A percentile compares a stretch with the other conserved stretches of the same genome.
These are phyloP conservation scores for Boletellus emodensis DNA, from an alignment of 768 basidiomycete species.

Conservation along the genomic window DNA sequence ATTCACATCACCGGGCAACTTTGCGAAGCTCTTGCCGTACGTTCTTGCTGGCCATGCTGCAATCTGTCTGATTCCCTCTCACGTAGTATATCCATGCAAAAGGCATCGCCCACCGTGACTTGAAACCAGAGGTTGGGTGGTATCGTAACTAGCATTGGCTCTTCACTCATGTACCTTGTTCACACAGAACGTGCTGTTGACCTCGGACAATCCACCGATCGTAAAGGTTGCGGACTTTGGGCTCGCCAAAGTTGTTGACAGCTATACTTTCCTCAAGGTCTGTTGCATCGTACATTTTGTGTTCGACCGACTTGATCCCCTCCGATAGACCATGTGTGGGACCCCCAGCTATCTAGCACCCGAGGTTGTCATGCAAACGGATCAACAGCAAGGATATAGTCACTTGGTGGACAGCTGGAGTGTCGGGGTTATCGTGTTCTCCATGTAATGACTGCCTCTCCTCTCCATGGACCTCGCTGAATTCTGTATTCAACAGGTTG, in stretches of 20 bases:
- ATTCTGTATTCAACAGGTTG: slow-evolving; percentile 46
- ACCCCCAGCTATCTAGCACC: slow-evolving; percentile 94
- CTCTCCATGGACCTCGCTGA: neutral
- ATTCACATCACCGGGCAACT: slow-evolving; percentile 78
- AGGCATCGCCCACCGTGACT: slow-evolving; percentile 87
- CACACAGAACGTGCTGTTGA: slow-evolving; percentile 77
- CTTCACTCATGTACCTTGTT: slow-evolving; percentile 1
- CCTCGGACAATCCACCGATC: slow-evolving; percentile 57
- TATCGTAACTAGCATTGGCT: neutral
- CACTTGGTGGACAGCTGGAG: slow-evolving; percentile 95
- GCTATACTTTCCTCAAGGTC: slow-evolving; percentile 71
- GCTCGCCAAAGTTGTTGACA: slow-evolving; percentile 87
- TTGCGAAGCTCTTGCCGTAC: slow-evolving; percentile 71
- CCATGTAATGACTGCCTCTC: slow-evolving; percentile 54
- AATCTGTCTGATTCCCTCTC: slow-evolving; percentile 2
- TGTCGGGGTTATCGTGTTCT: slow-evolving; percentile 90
- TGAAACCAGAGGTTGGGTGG: slow-evolving; percentile 75
- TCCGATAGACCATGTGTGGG: slow-evolving; percentile 82
- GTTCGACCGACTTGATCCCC: neutral
- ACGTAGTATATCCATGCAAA: slow-evolving; percentile 61
- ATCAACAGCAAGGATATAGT: slow-evolving; percentile 67
- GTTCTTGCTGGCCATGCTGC: slow-evolving; percentile 16
- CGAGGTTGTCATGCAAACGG: slow-evolving; percentile 72
- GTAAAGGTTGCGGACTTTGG: slow-evolving; percentile 97
- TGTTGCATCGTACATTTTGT: slow-evolving; percentile 17